Conservation (phyloP, 208 protist species). For the Leishmania gerbilli region DNA sequence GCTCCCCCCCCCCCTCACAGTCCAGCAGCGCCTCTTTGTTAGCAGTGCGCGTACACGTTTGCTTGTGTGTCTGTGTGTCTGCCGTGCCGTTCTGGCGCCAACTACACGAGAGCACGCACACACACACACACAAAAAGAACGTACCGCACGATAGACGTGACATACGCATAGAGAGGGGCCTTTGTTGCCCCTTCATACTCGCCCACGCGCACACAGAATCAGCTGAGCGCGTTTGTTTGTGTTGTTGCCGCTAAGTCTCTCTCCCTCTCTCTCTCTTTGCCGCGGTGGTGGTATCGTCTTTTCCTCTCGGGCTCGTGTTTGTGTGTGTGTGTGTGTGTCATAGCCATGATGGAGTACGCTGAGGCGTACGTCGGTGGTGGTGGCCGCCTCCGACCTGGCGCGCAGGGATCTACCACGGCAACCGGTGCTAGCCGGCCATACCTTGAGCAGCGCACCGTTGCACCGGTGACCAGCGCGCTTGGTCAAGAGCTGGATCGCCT, state of each 20-base stretch:
- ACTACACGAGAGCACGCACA: background rate
- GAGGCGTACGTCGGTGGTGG: constrained; percentile 6
- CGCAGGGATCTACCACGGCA: constrained; percentile 4
- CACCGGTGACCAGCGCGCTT: constrained; percentile 17
- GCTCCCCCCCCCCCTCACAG: background rate
- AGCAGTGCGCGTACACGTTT: background rate
- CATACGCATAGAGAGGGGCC: background rate
- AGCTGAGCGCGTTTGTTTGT: background rate
- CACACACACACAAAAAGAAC: background rate
- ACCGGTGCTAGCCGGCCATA: background rate
- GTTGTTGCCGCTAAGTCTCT: background rate
- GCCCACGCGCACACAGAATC: background rate
- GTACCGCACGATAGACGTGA: background rate
- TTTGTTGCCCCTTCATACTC: background rate
- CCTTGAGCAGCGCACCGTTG: background rate
- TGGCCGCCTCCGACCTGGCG: background rate
- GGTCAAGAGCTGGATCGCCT: constrained; percentile 49
- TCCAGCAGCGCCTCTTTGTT: background rate
- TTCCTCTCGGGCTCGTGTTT: background rate
- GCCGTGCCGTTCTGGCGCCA: background rate
- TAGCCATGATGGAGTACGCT: constrained; percentile 1
- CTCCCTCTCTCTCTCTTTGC: background rate
- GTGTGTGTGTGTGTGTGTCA: background rate
- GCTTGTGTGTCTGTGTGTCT: background rate
- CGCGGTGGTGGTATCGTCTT: background rate